Evolutionary conservation across 495 filamentous ascomycete species (phyloP).

Genomic region (Hypoxylon lienhwacheense): DNA sequence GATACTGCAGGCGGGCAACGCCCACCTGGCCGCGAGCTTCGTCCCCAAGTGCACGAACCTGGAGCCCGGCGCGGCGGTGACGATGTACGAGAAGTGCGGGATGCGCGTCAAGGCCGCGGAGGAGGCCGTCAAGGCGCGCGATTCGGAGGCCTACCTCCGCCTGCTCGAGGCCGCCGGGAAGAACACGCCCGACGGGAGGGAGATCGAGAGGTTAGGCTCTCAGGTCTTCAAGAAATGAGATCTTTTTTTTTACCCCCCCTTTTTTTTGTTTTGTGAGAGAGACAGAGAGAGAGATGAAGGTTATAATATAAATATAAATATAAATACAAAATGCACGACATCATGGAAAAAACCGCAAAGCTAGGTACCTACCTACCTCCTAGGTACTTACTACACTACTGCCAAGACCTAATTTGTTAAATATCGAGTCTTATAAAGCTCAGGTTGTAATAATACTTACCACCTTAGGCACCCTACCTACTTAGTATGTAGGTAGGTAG

Average conservation of each 20-base stretch:
- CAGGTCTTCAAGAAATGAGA: constrained; percentile 48
- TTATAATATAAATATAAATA: no score
- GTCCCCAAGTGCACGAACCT: constrained; percentile 78
- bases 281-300: background rate
- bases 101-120: constrained; percentile 88
- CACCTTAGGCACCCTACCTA: no score
- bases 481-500: no score
- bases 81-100: constrained; percentile 97
- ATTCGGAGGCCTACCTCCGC: constrained; percentile 60
- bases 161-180: constrained; percentile 51
- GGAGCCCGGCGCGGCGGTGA: constrained; percentile 65
- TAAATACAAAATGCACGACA: no score
- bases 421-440: no score
- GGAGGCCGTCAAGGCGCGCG: constrained; percentile 82
- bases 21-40: constrained; percentile 78
- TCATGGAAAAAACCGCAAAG: no score
- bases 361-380: no score
- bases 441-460: no score
- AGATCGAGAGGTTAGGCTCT: constrained; percentile 50
- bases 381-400: no score
- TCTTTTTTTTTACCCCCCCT: no score
- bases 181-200: constrained; percentile 46
- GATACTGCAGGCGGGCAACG: constrained; percentile 84
- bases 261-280: background rate
- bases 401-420: no score